A percentile compares a stretch with the other conserved stretches of the same genome.
These are phyloP conservation scores for Jaminaea rosea DNA, from an alignment of 1,284 basidiomycete species.

Conservation along the genomic window DNA sequence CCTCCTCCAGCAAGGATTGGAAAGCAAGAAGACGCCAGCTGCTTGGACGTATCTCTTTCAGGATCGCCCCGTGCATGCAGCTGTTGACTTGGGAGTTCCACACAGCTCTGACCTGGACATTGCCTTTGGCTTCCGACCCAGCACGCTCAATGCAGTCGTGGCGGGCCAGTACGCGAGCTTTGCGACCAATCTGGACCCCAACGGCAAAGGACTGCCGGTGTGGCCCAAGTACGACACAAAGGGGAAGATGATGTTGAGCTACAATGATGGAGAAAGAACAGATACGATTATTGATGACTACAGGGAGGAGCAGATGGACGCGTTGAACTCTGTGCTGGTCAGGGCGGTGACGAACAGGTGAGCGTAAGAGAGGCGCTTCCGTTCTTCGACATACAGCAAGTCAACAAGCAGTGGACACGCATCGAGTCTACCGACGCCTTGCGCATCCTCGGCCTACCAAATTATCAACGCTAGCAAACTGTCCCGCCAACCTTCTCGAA, in stretches of 20 bases:
- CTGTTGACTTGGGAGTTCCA: constrained; percentile 5
- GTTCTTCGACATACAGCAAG: too few species aligned
- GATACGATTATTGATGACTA: neutral
- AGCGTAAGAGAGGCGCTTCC: too few species aligned
- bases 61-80: neutral
- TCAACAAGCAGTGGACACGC: too few species aligned
- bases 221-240: neutral
- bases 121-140: neutral
- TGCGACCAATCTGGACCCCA: neutral
- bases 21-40: neutral
- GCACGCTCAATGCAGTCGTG: neutral
- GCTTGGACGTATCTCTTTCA: constrained; percentile 4
- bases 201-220: neutral
- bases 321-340: neutral
- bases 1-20: neutral
- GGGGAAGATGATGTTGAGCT: neutral
- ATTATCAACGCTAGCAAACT: too few species aligned
- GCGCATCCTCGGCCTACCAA: too few species aligned
- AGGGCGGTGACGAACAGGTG: neutral
- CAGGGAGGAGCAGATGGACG: neutral
- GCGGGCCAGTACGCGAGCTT: neutral
- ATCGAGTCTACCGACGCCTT: too few species aligned
- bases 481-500: too few species aligned
- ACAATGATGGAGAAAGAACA: neutral
- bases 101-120: constrained; percentile 7